These are phyloP conservation scores for Colletotrichum caudatum DNA, from an alignment of 2,329 filamentous ascomycete species.

Conservation along the genomic window DNA sequence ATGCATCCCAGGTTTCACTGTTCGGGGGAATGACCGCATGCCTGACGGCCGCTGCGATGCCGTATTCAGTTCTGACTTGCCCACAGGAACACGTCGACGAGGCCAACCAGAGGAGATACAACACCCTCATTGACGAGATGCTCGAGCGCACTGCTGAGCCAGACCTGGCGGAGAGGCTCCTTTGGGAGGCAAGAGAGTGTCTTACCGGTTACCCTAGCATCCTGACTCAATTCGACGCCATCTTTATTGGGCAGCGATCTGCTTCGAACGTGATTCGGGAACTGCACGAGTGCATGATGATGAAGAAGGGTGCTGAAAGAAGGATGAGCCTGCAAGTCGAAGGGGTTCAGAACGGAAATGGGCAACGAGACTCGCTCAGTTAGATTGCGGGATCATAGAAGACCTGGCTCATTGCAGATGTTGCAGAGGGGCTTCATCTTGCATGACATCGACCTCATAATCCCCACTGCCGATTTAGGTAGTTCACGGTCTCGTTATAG, in stretches of 20 bases:
- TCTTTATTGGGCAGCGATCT: conserved; percentile 23
- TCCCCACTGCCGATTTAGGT: not conserved
- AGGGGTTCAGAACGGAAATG: not conserved
- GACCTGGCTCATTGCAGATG: too few relatives aligned
- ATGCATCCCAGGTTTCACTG: too few relatives aligned
- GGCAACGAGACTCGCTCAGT: not conserved
- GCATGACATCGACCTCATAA: not conserved
- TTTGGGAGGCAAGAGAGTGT: conserved; percentile 36
- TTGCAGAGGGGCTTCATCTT: too few relatives aligned
- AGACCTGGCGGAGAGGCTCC: conserved; percentile 23
- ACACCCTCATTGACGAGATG: conserved; percentile 37
- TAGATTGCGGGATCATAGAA: not conserved
- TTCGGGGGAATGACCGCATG: not conserved
- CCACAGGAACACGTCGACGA: conserved; percentile 31
- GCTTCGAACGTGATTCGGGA: conserved; percentile 24
- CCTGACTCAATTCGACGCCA: conserved; percentile 25
- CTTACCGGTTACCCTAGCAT: conserved; percentile 17
- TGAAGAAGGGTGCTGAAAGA: conserved; percentile 23
- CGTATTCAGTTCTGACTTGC: not conserved
- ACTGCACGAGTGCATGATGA: conserved; percentile 32
- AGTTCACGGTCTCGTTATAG: not conserved
- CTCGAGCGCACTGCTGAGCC: conserved; percentile 26
- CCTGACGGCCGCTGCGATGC: not conserved
- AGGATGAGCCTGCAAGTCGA: conserved; percentile 24
- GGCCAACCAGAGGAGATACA: conserved; percentile 34